These are phyloP conservation scores for Melampsora americana DNA, from an alignment of 1,284 basidiomycete genomes.

Conservation along the genomic window DNA sequence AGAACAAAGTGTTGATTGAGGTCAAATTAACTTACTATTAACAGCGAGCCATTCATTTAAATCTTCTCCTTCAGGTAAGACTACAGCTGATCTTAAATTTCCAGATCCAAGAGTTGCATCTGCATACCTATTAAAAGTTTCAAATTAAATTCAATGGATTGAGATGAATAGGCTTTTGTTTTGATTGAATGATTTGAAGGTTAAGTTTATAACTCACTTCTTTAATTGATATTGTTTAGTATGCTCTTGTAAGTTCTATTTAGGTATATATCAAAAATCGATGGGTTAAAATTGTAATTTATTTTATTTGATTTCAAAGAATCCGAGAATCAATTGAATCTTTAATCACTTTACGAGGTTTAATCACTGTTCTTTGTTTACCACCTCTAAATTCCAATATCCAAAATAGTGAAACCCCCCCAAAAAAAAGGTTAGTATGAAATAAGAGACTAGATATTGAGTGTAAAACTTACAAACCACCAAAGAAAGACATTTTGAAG, in stretches of 20 bases:
- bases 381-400: neutral
- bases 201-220: constrained; percentile 15
- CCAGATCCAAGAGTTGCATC: constrained; percentile 63
- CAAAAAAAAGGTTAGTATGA: too few relatives aligned
- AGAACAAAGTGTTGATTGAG: neutral
- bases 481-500: constrained; percentile 37
- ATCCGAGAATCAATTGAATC: too few relatives aligned
- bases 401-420: neutral
- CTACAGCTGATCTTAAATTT: constrained; percentile 81
- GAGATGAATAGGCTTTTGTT: too few relatives aligned
- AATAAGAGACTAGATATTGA: too few relatives aligned
- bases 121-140: constrained; percentile 36
- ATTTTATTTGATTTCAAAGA: too few relatives aligned
- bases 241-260: constrained; percentile 41
- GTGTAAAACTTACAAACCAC: constrained; percentile 36
- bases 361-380: constrained; percentile 41
- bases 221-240: constrained; percentile 40
- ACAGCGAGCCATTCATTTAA: constrained; percentile 94
- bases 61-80: constrained; percentile 90
- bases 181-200: too few relatives aligned
- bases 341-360: constrained; percentile 37
- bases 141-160: neutral
- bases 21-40: constrained; percentile 69
- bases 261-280: too few relatives aligned
- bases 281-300: too few relatives aligned